phyloP scores from a whole-genome alignment of 495 filamentous ascomycete genomes.

The Bacidia rubella region DNA sequence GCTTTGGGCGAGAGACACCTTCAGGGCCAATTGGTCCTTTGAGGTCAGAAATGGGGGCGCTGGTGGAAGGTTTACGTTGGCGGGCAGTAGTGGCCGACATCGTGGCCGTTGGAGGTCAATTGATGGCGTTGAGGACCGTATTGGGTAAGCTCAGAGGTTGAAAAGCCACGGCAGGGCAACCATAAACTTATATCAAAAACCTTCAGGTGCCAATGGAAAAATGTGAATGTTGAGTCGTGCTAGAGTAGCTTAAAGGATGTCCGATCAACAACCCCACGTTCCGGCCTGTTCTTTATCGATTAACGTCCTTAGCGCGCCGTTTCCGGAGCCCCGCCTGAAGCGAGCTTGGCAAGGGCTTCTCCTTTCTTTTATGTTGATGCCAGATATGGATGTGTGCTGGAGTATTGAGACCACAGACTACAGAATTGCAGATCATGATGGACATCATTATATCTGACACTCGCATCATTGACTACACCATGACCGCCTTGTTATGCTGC shows the following conservation, averaged over 20 bases:
- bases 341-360: background rate
- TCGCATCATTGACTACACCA: too few relatives aligned
- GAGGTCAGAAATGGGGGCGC: slow-evolving; percentile 70
- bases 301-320: background rate
- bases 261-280: background rate
- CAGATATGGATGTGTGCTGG: too few relatives aligned
- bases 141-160: background rate
- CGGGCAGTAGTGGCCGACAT: slow-evolving; percentile 27
- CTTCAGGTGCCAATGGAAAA: background rate
- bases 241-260: background rate
- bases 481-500: too few relatives aligned
- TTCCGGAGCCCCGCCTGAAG: background rate
- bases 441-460: too few relatives aligned
- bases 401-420: too few relatives aligned
- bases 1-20: slow-evolving; percentile 61
- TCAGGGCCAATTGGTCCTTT: slow-evolving; percentile 66
- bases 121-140: background rate
- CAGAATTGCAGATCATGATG: too few relatives aligned
- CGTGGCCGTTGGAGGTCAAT: background rate
- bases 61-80: slow-evolving; percentile 62
- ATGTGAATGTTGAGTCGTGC: background rate
- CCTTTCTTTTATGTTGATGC: too few relatives aligned
- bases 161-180: background rate
- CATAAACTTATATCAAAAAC: background rate
- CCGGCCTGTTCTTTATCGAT: background rate